Base-by-base conservation (phyloP, 441 rosid species). In the Manihot esculenta region DNA sequence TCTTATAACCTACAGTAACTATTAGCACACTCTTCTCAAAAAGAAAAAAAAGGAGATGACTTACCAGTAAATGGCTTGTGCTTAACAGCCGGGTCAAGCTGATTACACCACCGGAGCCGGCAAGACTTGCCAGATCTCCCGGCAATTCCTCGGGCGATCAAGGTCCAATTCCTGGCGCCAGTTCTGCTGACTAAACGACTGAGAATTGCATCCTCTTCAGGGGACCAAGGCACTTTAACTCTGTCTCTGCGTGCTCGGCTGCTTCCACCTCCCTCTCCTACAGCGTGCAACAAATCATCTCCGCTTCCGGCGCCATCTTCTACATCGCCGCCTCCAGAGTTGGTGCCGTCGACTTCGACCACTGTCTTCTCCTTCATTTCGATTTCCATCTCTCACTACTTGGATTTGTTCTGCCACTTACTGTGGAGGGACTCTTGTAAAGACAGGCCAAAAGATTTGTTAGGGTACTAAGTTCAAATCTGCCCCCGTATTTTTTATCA, bases 21-120 rank as follows among this genome's bases (percentile, higher is more conserved):
- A 49, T 7, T 21, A 53, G 20, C 27, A 7, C 9, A 23, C 12
- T 3, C 15, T 18, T 51, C 24, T 18, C 11, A 18, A 53, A 1
- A 53, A 7, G n/a, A 53, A n/a, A 33, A 12, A 18, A 26, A 33
- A 17, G 7, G 9, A 2, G 26, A 17, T 18, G 62, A 24, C 18
- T 69, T 26, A 69, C 72, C 72, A 58, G 89, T 79, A 63, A 92
- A 92, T 10, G 98, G 90, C 76, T 86, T 85, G 74, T 91, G 89
- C 80, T 86, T 88, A 61, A 92, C 86, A 56, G 88, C 66, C 3
- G 94, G 96, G 75, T 90, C 88, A 54, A 93, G 91, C 91, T 91
- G 98, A 75, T 93, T 93, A 82, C 96, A 93, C 98, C 98, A 93
- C 18, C 97, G 85, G 69, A 89, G 91, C 56, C 97, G 92, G 77